Conservation (phyloP, 1,284 basidiomycete genomes). For the Cryptococcus jaspeensis region DNA sequence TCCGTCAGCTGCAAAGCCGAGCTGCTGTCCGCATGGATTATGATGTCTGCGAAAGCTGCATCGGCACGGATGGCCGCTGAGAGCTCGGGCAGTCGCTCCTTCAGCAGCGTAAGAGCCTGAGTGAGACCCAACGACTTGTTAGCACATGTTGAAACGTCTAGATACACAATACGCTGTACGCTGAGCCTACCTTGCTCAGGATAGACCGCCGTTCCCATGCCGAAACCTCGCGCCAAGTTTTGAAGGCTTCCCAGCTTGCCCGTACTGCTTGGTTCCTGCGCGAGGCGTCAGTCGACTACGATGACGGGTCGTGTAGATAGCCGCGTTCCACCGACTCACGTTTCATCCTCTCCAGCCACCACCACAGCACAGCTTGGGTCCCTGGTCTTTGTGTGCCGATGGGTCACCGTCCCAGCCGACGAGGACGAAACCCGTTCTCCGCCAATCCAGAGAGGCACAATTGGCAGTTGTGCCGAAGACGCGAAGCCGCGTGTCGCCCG, state of each 20-base stretch:
- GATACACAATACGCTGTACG: not conserved
- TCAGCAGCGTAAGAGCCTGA: slow-evolving; percentile 17
- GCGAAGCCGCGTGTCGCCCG: too few species aligned
- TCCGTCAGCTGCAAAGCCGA: slow-evolving; percentile 19
- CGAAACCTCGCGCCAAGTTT: slow-evolving; percentile 18
- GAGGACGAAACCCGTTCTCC: slow-evolving; percentile 14
- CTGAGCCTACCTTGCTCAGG: slow-evolving; percentile 21
- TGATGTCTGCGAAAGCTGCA: slow-evolving; percentile 17
- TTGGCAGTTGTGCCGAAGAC: not conserved
- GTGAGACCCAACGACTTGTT: not conserved
- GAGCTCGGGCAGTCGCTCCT: slow-evolving; percentile 17
- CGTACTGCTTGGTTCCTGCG: slow-evolving; percentile 14
- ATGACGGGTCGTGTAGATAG: not conserved
- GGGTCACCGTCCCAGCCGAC: slow-evolving; percentile 7
- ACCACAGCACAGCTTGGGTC: slow-evolving; percentile 20
- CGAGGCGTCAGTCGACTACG: not conserved
- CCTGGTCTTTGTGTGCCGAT: slow-evolving; percentile 16
- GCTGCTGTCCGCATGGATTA: slow-evolving; percentile 15
- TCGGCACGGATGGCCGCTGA: slow-evolving; percentile 17
- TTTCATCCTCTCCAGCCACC: slow-evolving; percentile 25
- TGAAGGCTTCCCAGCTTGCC: slow-evolving; percentile 16
- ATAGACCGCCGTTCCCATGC: slow-evolving; percentile 24
- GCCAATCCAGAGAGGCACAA: slow-evolving; percentile 24
- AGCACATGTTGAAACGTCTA: not conserved
- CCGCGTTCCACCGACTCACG: slow-evolving; percentile 8